A percentile compares a stretch with the other conserved stretches of the same genome.
Conservation (phyloP, 768 basidiomycete species). For the Mycena pura region DNA sequence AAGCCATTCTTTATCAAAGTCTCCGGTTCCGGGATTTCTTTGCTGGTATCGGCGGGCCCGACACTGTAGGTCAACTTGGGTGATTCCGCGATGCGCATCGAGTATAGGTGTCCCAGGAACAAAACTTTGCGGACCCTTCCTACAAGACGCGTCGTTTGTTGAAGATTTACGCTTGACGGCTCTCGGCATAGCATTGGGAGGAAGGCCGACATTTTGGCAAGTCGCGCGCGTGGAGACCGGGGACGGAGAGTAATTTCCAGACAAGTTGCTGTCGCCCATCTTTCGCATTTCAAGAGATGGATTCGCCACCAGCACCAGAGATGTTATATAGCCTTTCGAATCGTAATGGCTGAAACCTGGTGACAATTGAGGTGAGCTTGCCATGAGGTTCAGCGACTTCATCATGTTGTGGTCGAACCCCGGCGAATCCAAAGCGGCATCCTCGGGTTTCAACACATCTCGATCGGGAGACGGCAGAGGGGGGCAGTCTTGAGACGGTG, state of each 20-base stretch:
- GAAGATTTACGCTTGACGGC: slow-evolving; percentile 28
- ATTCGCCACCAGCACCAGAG: not conserved
- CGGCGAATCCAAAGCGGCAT: slow-evolving; percentile 1
- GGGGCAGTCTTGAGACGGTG: slow-evolving; percentile 2
- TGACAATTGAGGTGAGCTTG: too few relatives aligned
- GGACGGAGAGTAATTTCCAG: not conserved
- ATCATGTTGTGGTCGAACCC: slow-evolving; percentile 1
- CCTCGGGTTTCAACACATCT: not conserved
- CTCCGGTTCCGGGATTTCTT: slow-evolving; percentile 55
- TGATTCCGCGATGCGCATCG: slow-evolving; percentile 69
- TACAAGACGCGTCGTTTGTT: not conserved
- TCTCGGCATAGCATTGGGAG: slow-evolving; percentile 11
- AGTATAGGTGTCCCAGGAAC: slow-evolving; percentile 60
- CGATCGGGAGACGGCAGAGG: not conserved
- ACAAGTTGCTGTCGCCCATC: not conserved
- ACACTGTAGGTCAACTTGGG: slow-evolving; percentile 57
- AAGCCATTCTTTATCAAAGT: slow-evolving; percentile 72
- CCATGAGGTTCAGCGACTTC: too few relatives aligned
- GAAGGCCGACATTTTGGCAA: not conserved
- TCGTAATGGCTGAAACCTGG: too few relatives aligned
- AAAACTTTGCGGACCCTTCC: slow-evolving; percentile 28
- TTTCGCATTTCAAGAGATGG: not conserved
- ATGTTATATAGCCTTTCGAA: too few relatives aligned
- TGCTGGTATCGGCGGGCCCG: slow-evolving; percentile 61
- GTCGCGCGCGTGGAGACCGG: not conserved